phyloP scores from a whole-genome alignment of 2,329 filamentous ascomycete species.

The Ceratocystis eucalypticola region DNA sequence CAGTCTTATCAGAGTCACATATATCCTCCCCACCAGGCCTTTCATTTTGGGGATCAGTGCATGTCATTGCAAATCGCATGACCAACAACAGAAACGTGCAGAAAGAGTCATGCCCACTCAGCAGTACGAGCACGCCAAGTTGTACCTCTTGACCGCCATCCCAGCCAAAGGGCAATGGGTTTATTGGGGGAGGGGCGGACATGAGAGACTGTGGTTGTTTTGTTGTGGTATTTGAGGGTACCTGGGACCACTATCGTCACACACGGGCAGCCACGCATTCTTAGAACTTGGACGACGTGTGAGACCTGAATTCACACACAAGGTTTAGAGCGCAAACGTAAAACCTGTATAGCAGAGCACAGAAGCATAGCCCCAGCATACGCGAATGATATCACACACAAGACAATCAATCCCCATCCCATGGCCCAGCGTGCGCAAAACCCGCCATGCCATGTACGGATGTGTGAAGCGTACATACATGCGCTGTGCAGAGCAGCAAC shows the following conservation, averaged over 20 bases:
- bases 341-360: neutral
- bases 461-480: neutral
- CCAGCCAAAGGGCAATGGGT: no score
- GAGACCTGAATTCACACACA: no score
- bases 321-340: no score
- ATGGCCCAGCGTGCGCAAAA: no score
- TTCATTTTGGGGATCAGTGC: neutral
- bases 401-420: neutral
- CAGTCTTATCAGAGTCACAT: neutral
- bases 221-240: no score
- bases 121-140: no score
- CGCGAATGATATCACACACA: neutral
- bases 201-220: no score
- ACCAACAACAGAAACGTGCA: neutral
- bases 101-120: neutral
- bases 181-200: no score
- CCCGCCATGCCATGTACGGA: neutral
- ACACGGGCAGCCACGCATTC: no score
- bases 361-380: neutral
- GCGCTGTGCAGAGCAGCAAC: neutral
- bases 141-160: no score
- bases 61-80: conserved; percentile 6
- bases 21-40: neutral
- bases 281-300: no score
- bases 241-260: no score